A percentile compares a stretch with the other conserved stretches of the same genome.
These are phyloP conservation scores for Podosphaera leucotricha DNA, from an alignment of 2,329 filamentous ascomycete genomes.

Conservation along the genomic window DNA sequence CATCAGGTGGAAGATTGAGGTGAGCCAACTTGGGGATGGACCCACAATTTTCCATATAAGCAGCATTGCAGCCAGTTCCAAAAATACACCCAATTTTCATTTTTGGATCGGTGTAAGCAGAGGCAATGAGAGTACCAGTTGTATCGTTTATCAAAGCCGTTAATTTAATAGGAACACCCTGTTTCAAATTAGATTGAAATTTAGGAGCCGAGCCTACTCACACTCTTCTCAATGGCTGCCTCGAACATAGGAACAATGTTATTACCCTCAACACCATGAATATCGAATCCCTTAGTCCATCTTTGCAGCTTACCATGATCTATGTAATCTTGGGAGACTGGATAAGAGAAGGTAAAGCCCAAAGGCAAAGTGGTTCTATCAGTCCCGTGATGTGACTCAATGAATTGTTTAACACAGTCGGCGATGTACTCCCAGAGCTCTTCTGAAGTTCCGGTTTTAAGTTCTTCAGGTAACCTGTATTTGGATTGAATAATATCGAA, in stretches of 20 bases:
- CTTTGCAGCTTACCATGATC: constrained; percentile 80
- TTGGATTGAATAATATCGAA: constrained; percentile 93
- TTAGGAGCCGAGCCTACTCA: constrained; percentile 17
- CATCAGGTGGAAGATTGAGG: constrained; percentile 64
- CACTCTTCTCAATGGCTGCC: constrained; percentile 45
- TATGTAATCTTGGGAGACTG: constrained; percentile 78
- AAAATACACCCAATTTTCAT: constrained; percentile 98
- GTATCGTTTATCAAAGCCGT: constrained; percentile 94
- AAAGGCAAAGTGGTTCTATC: constrained; percentile 47
- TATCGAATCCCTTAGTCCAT: constrained; percentile 97
- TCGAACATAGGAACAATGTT: constrained; percentile 83
- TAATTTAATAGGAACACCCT: constrained; percentile 80
- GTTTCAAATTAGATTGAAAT: constrained; percentile 5
- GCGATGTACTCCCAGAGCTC: constrained; percentile 91
- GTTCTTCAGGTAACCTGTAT: constrained; percentile 80
- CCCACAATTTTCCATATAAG: constrained; percentile 87
- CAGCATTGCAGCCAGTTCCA: constrained; percentile 91
- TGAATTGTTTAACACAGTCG: constrained; percentile 75
- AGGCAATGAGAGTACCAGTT: constrained; percentile 88
- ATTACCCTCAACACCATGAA: constrained; percentile 69
- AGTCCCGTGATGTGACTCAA: constrained; percentile 57
- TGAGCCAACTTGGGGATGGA: constrained; percentile 84
- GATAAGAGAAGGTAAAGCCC: constrained; percentile 93
- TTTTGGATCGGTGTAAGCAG: constrained; percentile 77
- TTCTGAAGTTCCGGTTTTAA: constrained; percentile 64